Percentiles rank a stretch among this genome's conserved stretches.
These are phyloP conservation scores for Udeniomyces megalosporus DNA, from an alignment of 768 basidiomycete genomes.

Conservation along the genomic window DNA sequence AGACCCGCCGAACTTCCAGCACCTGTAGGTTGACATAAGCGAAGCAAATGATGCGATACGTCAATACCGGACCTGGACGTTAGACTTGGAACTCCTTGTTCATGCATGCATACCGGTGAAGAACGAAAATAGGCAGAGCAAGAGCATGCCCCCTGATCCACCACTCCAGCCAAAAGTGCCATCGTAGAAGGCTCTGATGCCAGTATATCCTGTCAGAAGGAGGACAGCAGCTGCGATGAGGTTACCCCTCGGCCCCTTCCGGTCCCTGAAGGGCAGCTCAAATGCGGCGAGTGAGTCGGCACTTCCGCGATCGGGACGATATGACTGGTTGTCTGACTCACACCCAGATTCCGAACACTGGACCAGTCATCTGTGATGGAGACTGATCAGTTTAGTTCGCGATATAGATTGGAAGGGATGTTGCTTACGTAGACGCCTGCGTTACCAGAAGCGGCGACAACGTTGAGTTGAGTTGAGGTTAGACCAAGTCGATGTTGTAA, in stretches of 20 bases:
- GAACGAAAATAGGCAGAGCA: slow-evolving; percentile 48
- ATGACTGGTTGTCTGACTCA: slow-evolving; percentile 53
- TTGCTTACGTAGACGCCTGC: slow-evolving; percentile 44
- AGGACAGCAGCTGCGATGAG: slow-evolving; percentile 44
- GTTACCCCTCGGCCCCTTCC: slow-evolving; percentile 31
- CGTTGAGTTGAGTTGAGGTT: slow-evolving; percentile 62
- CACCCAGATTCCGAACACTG: slow-evolving; percentile 52
- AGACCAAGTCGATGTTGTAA: slow-evolving; percentile 59
- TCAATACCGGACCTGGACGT: too few species aligned
- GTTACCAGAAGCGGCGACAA: slow-evolving; percentile 12
- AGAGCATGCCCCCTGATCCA: slow-evolving; percentile 26
- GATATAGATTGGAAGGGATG: slow-evolving; percentile 34
- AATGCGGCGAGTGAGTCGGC: not conserved
- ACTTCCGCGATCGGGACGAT: slow-evolving; percentile 15
- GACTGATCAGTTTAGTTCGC: too few species aligned
- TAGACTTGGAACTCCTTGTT: too few species aligned
- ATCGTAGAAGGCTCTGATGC: slow-evolving; percentile 50
- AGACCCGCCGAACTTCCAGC: slow-evolving; percentile 59
- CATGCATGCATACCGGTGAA: slow-evolving; percentile 37
- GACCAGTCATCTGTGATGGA: not conserved
- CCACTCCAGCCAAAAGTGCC: slow-evolving; percentile 31
- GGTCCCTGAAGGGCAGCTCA: not conserved
- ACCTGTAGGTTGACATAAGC: too few species aligned
- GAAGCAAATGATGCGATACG: too few species aligned
- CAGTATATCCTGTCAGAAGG: slow-evolving; percentile 55